Base-by-base conservation (phyloP, 177 flowering plant genomes). In the Tripterygium wilfordii region DNA sequence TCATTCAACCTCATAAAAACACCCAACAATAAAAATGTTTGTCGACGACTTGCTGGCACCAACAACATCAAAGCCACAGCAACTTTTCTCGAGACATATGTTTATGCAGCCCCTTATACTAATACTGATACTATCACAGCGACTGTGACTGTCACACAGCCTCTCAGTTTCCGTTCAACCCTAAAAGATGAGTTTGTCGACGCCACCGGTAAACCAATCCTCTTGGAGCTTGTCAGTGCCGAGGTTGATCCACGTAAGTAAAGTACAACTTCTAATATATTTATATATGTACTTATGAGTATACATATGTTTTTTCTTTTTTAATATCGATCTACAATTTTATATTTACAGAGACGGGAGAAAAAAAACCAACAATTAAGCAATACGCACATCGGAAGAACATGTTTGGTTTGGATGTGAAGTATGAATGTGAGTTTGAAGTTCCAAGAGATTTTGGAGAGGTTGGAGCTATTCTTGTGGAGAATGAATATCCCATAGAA, bases 401-500 rank as follows among this genome's bases (percentile, higher is more conserved):
- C 3, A 9, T 32, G 36, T n/a, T 32, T 5, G 36, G 36, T n/a
- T 4, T 56, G 0, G 67, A 62, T 13, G 66, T 60, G 19, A 61
- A 50, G 4, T 87, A 86, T 20, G 87, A 77, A 57, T 48, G 68
- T 1, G 33, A 44, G 0, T 73, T 90, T n/a, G 27, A 4, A 10
- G 46, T 90, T 2, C 72, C 72, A 0, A 24, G 18, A 0, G 68
- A 57, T 30, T 91, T 81, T 32, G 95, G 98, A 3, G 65, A 43
- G 18, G 27, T 80, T 0, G 98, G 98, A 0, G 98, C 78, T 0
- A 23, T 88, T 13, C 0, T 73, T 1, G 70, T 91, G 12, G 70
- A 68, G n/a, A n/a, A n/a, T n/a, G n/a, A n/a, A n/a, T n/a, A n/a
- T 60, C 76, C 59, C 54, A 72, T 56, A 39, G 98, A 88, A 71